Conservation (phyloP, 2,329 filamentous ascomycete genomes). For the Trichoderma citrinoviride region DNA sequence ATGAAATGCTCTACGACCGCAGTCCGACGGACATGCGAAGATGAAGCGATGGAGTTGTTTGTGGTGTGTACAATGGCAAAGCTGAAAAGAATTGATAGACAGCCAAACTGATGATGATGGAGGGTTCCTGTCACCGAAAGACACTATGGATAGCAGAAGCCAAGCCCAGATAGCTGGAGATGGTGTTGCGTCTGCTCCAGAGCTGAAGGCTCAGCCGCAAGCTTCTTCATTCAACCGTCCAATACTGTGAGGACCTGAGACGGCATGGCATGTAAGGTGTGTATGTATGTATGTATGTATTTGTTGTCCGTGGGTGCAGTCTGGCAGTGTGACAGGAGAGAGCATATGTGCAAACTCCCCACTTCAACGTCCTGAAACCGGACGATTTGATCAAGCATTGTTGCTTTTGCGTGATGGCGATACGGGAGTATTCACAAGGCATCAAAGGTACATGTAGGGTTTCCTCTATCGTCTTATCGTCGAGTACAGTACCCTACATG, state of each 20-base stretch:
- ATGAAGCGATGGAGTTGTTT: neutral
- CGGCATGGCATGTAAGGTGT: neutral
- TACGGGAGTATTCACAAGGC: neutral
- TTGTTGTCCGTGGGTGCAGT: neutral
- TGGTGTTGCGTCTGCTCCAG: neutral
- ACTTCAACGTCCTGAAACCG: neutral
- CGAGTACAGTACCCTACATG: too few species aligned
- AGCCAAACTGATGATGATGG: neutral
- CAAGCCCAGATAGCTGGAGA: neutral
- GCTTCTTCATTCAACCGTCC: neutral
- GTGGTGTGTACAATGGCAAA: neutral
- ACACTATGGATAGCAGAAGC: neutral
- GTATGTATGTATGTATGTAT: neutral
- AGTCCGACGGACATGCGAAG: neutral
- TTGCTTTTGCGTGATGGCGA: neutral
- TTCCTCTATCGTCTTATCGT: neutral
- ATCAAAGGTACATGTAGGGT: too few species aligned
- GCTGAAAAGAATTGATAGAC: too few species aligned
- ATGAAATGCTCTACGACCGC: neutral
- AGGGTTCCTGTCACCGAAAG: neutral
- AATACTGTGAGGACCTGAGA: too few species aligned
- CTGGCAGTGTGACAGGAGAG: too few species aligned
- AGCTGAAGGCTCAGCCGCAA: neutral
- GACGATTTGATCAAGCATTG: neutral
- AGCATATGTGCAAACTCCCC: neutral